Percentiles rank a stretch among this genome's conserved stretches.
These are phyloP conservation scores for Beverwykella pulmonaria DNA, from an alignment of 495 filamentous ascomycete species.

Conservation along the genomic window DNA sequence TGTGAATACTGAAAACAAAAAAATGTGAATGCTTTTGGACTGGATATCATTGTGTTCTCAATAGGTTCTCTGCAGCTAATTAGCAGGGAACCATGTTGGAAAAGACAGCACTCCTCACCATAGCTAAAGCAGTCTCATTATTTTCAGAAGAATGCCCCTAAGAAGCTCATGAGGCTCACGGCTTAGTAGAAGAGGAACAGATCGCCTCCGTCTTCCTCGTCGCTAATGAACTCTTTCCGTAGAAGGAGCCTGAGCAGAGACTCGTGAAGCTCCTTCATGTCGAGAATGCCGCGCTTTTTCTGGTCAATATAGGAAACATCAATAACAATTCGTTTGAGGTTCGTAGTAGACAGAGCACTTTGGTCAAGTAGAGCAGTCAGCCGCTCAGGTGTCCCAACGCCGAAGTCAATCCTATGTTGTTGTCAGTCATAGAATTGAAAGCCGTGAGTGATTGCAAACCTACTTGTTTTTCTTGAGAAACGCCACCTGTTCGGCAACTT, in stretches of 20 bases:
- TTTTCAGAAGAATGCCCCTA: background rate
- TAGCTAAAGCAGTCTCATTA: background rate
- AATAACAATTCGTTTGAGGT: slow-evolving; percentile 77
- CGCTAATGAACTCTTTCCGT: slow-evolving; percentile 64
- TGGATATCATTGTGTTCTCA: too few species aligned
- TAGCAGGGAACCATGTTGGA: too few species aligned
- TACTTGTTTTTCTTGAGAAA: slow-evolving; percentile 65
- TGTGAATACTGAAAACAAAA: too few species aligned
- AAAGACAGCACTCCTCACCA: too few species aligned
- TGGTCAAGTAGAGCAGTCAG: slow-evolving; percentile 75
- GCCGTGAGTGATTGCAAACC: slow-evolving; percentile 1
- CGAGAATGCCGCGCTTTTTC: slow-evolving; percentile 88
- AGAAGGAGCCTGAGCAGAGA: slow-evolving; percentile 72
- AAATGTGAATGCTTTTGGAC: too few species aligned
- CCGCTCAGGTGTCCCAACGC: slow-evolving; percentile 83
- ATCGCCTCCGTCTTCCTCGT: slow-evolving; percentile 41
- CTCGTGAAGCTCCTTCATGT: slow-evolving; percentile 86
- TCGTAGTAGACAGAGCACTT: slow-evolving; percentile 42
- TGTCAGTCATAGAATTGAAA: slow-evolving; percentile 7
- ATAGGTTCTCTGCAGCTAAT: background rate
- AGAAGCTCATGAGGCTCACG: background rate
- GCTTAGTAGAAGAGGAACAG: slow-evolving; percentile 56
- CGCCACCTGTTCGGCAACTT: slow-evolving; percentile 80
- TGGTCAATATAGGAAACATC: slow-evolving; percentile 88
- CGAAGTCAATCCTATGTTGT: slow-evolving; percentile 67